Base-by-base conservation (phyloP, 768 basidiomycete species). In the Chalciporus chontae region DNA sequence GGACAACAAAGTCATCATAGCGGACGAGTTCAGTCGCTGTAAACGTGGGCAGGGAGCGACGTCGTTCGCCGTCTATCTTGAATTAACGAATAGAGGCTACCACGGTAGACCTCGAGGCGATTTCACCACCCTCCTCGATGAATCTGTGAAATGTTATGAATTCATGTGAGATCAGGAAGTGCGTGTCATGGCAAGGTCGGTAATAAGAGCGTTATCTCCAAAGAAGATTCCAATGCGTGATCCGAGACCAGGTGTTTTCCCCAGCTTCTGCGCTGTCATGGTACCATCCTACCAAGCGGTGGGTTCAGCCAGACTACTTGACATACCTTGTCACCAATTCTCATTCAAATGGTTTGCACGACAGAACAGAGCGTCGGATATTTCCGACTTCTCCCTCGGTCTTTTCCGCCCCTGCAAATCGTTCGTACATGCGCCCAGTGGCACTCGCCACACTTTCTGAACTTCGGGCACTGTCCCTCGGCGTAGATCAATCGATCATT, bases 71-170 rank as follows among this genome's bases (percentile, higher is more conserved):
- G 5, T 83, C 93, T 17, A 80, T 80, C 62, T 90, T 85, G 34
- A 97, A 97, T 61, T 94, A 85, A n/a, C 95, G 86, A 53, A 90
- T 86, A 26, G 90, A 87, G 27, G 94, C 71, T 39, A 86, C 87
- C 94, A 43, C 83, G 81, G 73, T 98, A 99, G 37, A 97, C 95
- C 70, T 99, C 98, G 60, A 97, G 81, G 40, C 95, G 81, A 69
- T 97, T 99, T 32, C 95, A 40, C 95, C 95, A 0, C 95, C 95
- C 66, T 92, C 81, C 59, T 97, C 94, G 47, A 96, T 88, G 38
- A 96, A 75, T 48, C 91, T 94, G 62, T n/a, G 37, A 17, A 15
- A 38, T 18, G 14, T 36, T 29, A 39, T 41, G 7, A 34, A 17
- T 18, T 6, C 44, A 34, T 2, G 19, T 2, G n/a, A 17, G 19